phyloP scores from a whole-genome alignment of 179 eudicot species.

The Sideroxylon spinosum region DNA sequence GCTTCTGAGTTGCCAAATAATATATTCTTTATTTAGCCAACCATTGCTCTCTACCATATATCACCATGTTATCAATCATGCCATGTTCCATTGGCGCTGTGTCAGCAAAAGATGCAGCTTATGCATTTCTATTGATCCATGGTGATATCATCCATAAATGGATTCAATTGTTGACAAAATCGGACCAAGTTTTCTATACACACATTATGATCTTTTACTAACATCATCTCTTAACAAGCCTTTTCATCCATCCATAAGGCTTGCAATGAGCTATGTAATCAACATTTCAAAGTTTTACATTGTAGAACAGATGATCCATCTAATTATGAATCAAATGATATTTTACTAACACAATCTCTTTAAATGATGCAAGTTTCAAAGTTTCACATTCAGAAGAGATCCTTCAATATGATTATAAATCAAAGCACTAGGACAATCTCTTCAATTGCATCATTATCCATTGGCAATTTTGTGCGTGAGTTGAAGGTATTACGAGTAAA shows the following conservation, averaged over 20 bases:
- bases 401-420: not conserved
- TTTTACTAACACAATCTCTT: not conserved
- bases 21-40: not conserved
- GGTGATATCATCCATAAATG: not conserved
- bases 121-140: not conserved
- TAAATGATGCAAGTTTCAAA: too few species aligned
- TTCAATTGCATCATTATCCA: too few species aligned
- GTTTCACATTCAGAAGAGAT: not conserved
- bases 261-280: too few species aligned
- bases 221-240: too few species aligned
- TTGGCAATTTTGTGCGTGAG: too few species aligned
- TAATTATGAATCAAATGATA: not conserved
- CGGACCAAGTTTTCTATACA: not conserved
- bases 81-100: constrained; percentile 6
- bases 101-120: not conserved
- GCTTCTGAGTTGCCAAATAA: not conserved
- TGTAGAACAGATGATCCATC: not conserved
- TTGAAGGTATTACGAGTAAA: too few species aligned
- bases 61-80: not conserved
- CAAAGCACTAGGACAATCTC: not conserved
- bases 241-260: too few species aligned
- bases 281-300: too few species aligned
- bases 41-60: not conserved
- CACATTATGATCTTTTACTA: too few species aligned
- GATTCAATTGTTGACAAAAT: not conserved